Evolutionary conservation across 179 eudicot species (phyloP).

Genomic region (Sideroxylon spinosum): DNA sequence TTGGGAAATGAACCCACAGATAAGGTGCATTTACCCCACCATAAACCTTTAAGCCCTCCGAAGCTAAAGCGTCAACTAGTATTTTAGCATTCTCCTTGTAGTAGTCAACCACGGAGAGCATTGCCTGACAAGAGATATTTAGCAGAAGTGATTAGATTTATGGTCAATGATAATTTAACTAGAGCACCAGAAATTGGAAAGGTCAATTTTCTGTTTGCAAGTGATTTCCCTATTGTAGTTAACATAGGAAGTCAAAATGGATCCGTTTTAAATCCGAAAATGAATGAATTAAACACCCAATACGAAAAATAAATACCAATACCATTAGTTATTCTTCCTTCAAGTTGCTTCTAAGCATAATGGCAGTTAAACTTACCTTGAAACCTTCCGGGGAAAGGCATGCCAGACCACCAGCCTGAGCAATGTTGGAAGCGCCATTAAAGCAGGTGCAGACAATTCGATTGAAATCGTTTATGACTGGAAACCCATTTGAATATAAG

Average conservation of each 20-base stretch:
- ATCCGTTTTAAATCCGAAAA: too few species aligned
- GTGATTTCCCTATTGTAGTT: too few species aligned
- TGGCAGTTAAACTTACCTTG: slow-evolving; percentile 32
- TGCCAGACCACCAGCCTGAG: slow-evolving; percentile 73
- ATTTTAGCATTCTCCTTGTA: slow-evolving; percentile 44
- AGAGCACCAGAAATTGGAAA: too few species aligned
- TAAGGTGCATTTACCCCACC: slow-evolving; percentile 47
- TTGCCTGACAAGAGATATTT: slow-evolving; percentile 24
- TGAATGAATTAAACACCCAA: not conserved
- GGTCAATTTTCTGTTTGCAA: too few species aligned
- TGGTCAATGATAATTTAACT: too few species aligned
- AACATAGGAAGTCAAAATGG: too few species aligned
- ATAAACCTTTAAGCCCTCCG: slow-evolving; percentile 35
- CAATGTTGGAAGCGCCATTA: slow-evolving; percentile 54
- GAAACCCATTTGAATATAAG: slow-evolving; percentile 55
- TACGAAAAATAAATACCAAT: too few species aligned
- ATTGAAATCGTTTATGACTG: slow-evolving; percentile 49
- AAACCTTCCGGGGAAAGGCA: slow-evolving; percentile 62
- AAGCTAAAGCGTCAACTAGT: slow-evolving; percentile 30
- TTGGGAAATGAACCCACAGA: slow-evolving; percentile 47
- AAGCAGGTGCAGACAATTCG: slow-evolving; percentile 53
- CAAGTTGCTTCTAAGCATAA: not conserved
- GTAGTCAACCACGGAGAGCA: slow-evolving; percentile 30
- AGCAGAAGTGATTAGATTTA: not conserved
- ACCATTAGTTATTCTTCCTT: not conserved